A percentile compares a stretch with the other conserved stretches of the same genome.
phyloP scores from a whole-genome alignment of 371 early-diverging fungal genomes.

The Mortierella sp. region DNA sequence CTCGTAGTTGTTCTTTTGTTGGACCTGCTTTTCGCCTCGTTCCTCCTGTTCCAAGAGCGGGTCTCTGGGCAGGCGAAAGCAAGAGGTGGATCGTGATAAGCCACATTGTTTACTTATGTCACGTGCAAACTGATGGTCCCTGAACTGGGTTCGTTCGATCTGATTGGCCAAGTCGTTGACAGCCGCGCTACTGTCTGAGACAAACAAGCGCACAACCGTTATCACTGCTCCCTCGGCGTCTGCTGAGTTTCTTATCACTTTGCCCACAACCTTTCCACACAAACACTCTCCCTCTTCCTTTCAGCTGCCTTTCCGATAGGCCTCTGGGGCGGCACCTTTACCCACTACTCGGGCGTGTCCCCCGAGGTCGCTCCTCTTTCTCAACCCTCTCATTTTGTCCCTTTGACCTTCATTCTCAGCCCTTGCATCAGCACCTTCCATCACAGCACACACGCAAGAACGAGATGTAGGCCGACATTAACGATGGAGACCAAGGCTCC shows the following conservation, averaged over 20 bases:
- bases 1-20: not conserved
- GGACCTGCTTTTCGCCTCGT: not conserved
- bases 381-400: not conserved
- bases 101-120: slow-evolving; percentile 42
- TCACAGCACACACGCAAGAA: not conserved
- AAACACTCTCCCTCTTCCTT: not conserved
- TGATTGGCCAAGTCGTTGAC: not conserved
- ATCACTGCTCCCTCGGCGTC: not conserved
- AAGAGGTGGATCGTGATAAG: slow-evolving; percentile 13
- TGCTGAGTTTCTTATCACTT: not conserved
- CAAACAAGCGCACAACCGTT: not conserved
- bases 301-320: not conserved
- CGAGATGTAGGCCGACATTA: not conserved
- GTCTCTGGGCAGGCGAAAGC: too few species aligned
- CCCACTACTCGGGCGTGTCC: too few species aligned
- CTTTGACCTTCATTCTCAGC: not conserved
- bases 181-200: not conserved
- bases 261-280: not conserved
- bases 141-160: not conserved
- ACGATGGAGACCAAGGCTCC: not conserved
- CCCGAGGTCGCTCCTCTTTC: not conserved
- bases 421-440: not conserved
- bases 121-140: not conserved
- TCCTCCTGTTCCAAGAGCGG: not conserved
- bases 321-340: too few species aligned